phyloP scores from a whole-genome alignment of 805 yeast species.

The Candida manassasensis region DNA sequence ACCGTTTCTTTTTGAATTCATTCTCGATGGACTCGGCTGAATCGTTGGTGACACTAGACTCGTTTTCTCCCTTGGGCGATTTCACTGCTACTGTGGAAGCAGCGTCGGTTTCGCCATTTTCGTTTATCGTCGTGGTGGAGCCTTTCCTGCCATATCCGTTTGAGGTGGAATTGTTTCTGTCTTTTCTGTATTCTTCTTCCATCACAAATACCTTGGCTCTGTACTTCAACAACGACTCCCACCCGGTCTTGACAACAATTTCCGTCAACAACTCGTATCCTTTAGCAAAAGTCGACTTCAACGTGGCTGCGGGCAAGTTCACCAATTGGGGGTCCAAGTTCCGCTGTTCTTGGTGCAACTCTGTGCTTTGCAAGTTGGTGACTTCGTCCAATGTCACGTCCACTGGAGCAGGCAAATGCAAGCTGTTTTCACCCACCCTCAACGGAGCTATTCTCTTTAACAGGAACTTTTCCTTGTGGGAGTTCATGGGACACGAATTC shows the following conservation, averaged over 20 bases:
- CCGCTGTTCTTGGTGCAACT: constrained; percentile 61
- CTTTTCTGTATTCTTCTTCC: constrained; percentile 45
- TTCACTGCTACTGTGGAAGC: constrained; percentile 35
- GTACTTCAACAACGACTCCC: constrained; percentile 41
- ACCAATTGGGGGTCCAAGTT: constrained; percentile 57
- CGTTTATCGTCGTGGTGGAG: constrained; percentile 10
- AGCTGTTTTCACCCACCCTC: constrained; percentile 40
- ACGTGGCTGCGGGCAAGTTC: constrained; percentile 64
- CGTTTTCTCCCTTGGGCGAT: constrained; percentile 26
- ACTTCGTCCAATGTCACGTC: constrained; percentile 72
- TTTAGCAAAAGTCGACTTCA: constrained; percentile 46
- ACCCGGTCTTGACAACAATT: constrained; percentile 41
- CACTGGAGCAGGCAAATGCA: constrained; percentile 72
- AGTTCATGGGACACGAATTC: constrained; percentile 79
- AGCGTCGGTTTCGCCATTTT: constrained; percentile 16
- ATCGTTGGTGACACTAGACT: constrained; percentile 8
- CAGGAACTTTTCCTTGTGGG: constrained; percentile 61
- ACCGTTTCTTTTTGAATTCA: constrained; percentile 58
- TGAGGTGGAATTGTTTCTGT: constrained; percentile 17
- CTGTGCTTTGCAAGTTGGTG: constrained; percentile 58
- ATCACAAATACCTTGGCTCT: constrained; percentile 45
- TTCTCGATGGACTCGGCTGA: constrained; percentile 18
- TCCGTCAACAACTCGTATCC: constrained; percentile 44
- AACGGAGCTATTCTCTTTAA: constrained; percentile 58
- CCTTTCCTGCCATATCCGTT: constrained; percentile 14